phyloP scores from a whole-genome alignment of 495 filamentous ascomycete genomes.

The Penicillium canariense region DNA sequence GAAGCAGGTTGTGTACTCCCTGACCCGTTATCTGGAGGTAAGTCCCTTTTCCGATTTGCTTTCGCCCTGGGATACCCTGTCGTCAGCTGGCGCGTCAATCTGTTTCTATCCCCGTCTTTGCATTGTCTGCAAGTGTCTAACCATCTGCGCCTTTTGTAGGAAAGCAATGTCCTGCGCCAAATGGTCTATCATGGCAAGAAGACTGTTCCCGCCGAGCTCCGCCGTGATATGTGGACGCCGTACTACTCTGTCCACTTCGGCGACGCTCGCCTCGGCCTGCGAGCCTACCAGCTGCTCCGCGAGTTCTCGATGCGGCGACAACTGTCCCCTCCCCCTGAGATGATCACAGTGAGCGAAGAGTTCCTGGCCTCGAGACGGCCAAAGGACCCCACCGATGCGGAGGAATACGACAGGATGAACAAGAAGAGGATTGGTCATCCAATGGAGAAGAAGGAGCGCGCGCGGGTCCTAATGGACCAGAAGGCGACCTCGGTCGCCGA shows the following conservation, averaged over 20 bases:
- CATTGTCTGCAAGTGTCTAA: neutral
- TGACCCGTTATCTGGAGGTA: constrained; percentile 68
- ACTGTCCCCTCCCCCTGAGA: constrained; percentile 41
- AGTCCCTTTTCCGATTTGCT: constrained; percentile 10
- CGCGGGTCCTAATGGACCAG: constrained; percentile 73
- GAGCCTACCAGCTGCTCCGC: constrained; percentile 74
- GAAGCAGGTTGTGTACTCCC: constrained; percentile 80
- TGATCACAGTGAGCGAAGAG: constrained; percentile 49
- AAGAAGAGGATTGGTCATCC: constrained; percentile 41
- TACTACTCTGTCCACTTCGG: constrained; percentile 75
- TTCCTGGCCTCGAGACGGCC: constrained; percentile 59
- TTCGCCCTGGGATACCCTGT: neutral
- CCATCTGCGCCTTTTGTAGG: constrained; percentile 36
- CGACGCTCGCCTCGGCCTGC: constrained; percentile 60
- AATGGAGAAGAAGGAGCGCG: constrained; percentile 56
- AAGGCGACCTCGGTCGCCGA: constrained; percentile 87
- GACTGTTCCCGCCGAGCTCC: constrained; percentile 69
- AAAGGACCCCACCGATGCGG: constrained; percentile 45
- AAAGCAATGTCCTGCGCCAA: constrained; percentile 68
- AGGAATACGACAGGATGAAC: constrained; percentile 47
- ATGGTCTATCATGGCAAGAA: constrained; percentile 90
- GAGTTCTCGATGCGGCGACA: constrained; percentile 63
- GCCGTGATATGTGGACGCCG: constrained; percentile 90
- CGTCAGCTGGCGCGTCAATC: neutral
- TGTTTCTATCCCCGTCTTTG: neutral